phyloP scores from a whole-genome alignment of 345 rosid genomes.

The Toxicodendron radicans region DNA sequence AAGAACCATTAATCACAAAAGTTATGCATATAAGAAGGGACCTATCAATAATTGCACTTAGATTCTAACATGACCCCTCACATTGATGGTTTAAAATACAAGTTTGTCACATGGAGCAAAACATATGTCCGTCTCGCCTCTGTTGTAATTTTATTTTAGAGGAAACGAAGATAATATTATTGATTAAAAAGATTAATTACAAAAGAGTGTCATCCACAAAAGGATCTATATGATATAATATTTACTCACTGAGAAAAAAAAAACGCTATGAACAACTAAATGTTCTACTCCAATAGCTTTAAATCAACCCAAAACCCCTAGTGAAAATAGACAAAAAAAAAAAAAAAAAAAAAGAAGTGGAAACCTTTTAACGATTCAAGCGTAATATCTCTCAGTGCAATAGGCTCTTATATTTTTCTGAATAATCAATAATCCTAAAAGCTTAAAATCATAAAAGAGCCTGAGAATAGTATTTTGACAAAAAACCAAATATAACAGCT shows the following conservation, averaged over 20 bases:
- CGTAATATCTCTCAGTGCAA: background rate
- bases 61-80: background rate
- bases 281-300: no score
- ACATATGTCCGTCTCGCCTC: background rate
- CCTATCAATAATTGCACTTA: background rate
- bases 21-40: background rate
- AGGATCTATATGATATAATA: no score
- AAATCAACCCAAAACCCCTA: no score
- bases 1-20: background rate
- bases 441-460: background rate
- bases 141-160: background rate
- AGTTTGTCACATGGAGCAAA: background rate
- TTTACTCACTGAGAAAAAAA: no score
- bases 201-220: no score
- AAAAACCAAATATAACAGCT: background rate
- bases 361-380: background rate
- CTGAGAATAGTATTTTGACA: background rate
- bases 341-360: background rate
- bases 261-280: no score
- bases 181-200: no score
- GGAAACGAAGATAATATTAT: no score
- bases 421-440: background rate
- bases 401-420: background rate
- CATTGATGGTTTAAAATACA: background rate
- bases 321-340: no score